Percentiles rank a stretch among this genome's conserved stretches.
These are phyloP conservation scores for Cladobotryum mycophilum DNA, from an alignment of 2,329 filamentous ascomycete species.

Conservation along the genomic window DNA sequence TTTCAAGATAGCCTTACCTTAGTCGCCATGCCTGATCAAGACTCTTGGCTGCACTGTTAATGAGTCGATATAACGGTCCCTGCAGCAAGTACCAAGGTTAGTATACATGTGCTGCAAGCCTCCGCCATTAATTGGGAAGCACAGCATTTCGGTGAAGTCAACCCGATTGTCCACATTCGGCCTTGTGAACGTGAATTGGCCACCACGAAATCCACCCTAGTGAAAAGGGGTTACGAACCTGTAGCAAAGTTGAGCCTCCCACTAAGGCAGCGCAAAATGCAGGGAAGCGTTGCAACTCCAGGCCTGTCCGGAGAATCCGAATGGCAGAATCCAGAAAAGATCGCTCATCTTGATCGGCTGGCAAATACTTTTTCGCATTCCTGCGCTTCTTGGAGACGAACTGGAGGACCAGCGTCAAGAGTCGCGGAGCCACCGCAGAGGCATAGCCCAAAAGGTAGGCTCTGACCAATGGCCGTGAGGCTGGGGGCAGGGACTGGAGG, in stretches of 20 bases:
- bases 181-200: background rate
- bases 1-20: slow-evolving; percentile 19
- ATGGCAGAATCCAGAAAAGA: slow-evolving; percentile 27
- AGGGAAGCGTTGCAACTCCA: slow-evolving; percentile 53
- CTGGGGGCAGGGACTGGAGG: slow-evolving; percentile 37
- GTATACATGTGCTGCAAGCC: background rate
- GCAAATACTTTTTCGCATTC: slow-evolving; percentile 21
- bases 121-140: background rate
- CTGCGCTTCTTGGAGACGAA: slow-evolving; percentile 36
- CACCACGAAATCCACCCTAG: background rate
- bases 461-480: slow-evolving; percentile 49
- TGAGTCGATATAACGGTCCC: slow-evolving; percentile 26
- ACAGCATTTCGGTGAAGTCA: background rate
- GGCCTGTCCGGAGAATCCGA: slow-evolving; percentile 43
- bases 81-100: slow-evolving; percentile 11
- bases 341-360: slow-evolving; percentile 21
- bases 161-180: background rate
- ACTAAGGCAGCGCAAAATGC: slow-evolving; percentile 56
- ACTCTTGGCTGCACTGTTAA: slow-evolving; percentile 19
- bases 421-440: slow-evolving; percentile 50
- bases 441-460: slow-evolving; percentile 57
- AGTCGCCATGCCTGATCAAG: slow-evolving; percentile 21
- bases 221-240: slow-evolving; percentile 35
- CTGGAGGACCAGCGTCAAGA: slow-evolving; percentile 49
- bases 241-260: slow-evolving; percentile 55